phyloP scores from a whole-genome alignment of 2,329 filamentous ascomycete species.

The Raffaelea albimanens region DNA sequence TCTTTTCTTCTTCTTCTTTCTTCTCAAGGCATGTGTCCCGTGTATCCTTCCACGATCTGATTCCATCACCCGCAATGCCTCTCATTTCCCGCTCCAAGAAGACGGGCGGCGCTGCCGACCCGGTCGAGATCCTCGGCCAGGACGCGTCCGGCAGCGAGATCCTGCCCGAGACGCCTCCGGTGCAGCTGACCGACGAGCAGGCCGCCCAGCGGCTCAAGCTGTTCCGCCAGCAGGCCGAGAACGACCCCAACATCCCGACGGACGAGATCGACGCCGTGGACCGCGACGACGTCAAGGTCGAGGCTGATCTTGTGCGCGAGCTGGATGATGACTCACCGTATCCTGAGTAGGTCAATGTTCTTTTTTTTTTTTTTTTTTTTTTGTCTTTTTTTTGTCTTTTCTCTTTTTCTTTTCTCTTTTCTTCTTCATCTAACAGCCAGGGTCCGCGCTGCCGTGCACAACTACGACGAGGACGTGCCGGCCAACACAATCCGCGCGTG shows the following conservation, averaged over 20 bases:
- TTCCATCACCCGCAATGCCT: not conserved
- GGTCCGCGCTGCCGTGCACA: conserved; percentile 47
- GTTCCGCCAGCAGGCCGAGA: conserved; percentile 1
- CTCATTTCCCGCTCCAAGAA: conserved; percentile 2
- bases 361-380: not conserved
- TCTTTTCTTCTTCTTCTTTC: not conserved
- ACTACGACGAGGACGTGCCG: conserved; percentile 38
- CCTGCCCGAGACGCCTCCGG: conserved; percentile 1
- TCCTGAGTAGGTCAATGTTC: not conserved
- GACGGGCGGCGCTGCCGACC: not conserved
- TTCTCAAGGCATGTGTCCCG: not conserved
- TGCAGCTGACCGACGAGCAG: not conserved
- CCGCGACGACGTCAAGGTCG: not conserved
- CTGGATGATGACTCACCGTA: not conserved
- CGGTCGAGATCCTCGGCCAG: conserved; percentile 1
- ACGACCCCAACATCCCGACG: not conserved
- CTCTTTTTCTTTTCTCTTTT: too few relatives aligned
- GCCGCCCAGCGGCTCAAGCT: conserved; percentile 2
- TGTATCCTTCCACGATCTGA: not conserved
- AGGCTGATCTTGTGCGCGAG: not conserved
- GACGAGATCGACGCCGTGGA: conserved; percentile 1
- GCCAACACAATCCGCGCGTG: conserved; percentile 47
- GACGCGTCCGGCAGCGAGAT: not conserved
- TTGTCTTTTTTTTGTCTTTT: not conserved
- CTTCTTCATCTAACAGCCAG: conserved; percentile 14